Evolutionary conservation across 352 stramenopile species (phyloP).

Genomic region (Phytophthora macrochlamydospora): DNA sequence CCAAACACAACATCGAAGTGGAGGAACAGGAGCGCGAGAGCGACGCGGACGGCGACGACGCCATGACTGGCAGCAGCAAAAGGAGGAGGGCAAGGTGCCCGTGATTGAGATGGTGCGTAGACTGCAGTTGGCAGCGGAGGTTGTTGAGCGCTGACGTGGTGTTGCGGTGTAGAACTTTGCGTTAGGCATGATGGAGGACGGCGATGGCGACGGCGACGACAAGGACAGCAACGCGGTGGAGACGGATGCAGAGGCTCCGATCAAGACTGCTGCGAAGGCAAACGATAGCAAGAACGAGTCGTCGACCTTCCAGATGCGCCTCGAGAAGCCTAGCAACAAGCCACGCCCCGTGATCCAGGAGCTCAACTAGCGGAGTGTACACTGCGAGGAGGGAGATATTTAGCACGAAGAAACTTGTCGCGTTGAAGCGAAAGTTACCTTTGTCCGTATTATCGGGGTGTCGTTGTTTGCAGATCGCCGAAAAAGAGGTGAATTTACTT

Average conservation of each 20-base stretch:
- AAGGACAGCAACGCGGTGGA: constrained; percentile 10
- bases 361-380: constrained; percentile 46
- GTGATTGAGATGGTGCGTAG: constrained; percentile 82
- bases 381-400: constrained; percentile 16
- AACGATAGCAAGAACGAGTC: constrained; percentile 9
- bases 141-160: not conserved
- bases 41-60: constrained; percentile 20
- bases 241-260: constrained; percentile 18
- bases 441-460: too few relatives aligned
- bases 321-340: constrained; percentile 45
- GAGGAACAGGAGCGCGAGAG: constrained; percentile 39
- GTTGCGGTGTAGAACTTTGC: constrained; percentile 67
- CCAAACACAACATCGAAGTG: constrained; percentile 80
- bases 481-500: not conserved
- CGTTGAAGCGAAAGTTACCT: too few relatives aligned
- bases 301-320: constrained; percentile 36
- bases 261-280: constrained; percentile 40
- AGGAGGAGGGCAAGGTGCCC: constrained; percentile 33
- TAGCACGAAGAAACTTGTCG: constrained; percentile 10
- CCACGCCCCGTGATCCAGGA: constrained; percentile 75
- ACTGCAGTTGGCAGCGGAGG: not conserved
- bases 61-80: constrained; percentile 20
- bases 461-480: too few relatives aligned
- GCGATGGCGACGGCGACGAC: constrained; percentile 33
- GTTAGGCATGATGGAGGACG: constrained; percentile 67